phyloP scores from a whole-genome alignment of 306 rosid species.

The Datisca glomerata region DNA sequence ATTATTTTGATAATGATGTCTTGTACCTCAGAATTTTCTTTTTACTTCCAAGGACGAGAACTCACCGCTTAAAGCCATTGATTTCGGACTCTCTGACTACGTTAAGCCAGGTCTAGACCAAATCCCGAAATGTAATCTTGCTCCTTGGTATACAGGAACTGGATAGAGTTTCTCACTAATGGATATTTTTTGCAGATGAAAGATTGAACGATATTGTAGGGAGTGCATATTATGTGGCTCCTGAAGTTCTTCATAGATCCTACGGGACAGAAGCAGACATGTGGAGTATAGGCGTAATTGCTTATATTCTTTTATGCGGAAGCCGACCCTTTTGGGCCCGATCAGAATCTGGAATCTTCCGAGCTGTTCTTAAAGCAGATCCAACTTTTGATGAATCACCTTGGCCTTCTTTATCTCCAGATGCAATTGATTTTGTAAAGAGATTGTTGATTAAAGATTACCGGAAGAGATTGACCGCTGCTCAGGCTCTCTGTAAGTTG shows the following conservation, averaged over 20 bases:
- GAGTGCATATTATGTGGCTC: conserved; percentile 84
- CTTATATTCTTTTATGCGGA: conserved; percentile 80
- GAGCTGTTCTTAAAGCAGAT: conserved; percentile 73
- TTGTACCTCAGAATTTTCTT: conserved; percentile 67
- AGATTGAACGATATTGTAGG: conserved; percentile 82
- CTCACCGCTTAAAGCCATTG: conserved; percentile 57
- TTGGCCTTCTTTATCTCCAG: conserved; percentile 71
- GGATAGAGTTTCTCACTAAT: background rate
- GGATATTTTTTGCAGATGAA: conserved; percentile 40
- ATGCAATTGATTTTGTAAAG: conserved; percentile 74
- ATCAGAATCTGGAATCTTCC: conserved; percentile 75
- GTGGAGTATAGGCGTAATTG: conserved; percentile 92
- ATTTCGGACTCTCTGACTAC: conserved; percentile 79
- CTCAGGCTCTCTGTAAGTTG: conserved; percentile 80
- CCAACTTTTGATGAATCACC: conserved; percentile 81
- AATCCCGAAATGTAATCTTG: no score
- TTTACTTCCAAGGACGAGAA: conserved; percentile 51
- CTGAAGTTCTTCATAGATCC: conserved; percentile 84
- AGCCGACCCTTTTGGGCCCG: conserved; percentile 87
- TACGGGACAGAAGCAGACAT: conserved; percentile 79
- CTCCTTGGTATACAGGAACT: no score
- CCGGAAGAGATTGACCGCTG: conserved; percentile 73
- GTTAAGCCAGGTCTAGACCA: conserved; percentile 82
- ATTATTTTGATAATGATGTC: background rate
- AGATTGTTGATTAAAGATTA: conserved; percentile 69